Base-by-base conservation (phyloP, 768 basidiomycete genomes). In the Lactarius akahatsu region DNA sequence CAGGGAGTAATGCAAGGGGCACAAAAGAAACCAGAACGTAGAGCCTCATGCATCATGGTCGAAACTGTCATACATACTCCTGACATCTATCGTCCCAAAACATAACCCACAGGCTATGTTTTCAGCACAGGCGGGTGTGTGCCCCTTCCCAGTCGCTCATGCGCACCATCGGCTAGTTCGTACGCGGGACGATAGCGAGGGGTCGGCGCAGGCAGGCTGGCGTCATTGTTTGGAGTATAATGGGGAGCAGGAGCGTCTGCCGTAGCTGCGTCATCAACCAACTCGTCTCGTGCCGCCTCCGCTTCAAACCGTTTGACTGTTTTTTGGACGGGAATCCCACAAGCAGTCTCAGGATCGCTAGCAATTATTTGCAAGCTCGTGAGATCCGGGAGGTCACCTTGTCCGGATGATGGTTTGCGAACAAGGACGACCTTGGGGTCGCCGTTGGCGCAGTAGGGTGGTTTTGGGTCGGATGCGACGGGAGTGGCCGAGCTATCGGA, bases 101-200 rank as follows among this genome's bases (percentile, higher is more conserved):
- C n/a, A 36, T 9, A n/a, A 34, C 55, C 65, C 45, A 57, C 65
- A 15, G 38, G n/a, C 43, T 43, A 67, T 36, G 62, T 43, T 23
- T 60, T 61, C 28, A 69, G 28, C 40, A 70, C 70, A 40, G 70
- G 62, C 10, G 65, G 59, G 9, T 59, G 64, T 18, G 40, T 58
- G 10, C 65, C 59, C 34, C 70, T 62, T n/a, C 70, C 70, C 13
- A 71, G 57, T 30, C 70, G 64, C 43, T 71, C 70, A 9, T 70
- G 67, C 23, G 64, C 47, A 28, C 84, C 91, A 72, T 96, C 92
- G 40, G 79, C 72, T 1, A 96, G 81, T 78, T 92, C 89, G 77
- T 92, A 91, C 1, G 94, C 94, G 1, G 94, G 94, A 34, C 81
- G 80, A 73, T 90, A 96, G 30, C 78, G 79, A 47, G 76, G 68